Base-by-base conservation (phyloP, 1,139 yeast species). In the Yamadazyma dendronema region DNA sequence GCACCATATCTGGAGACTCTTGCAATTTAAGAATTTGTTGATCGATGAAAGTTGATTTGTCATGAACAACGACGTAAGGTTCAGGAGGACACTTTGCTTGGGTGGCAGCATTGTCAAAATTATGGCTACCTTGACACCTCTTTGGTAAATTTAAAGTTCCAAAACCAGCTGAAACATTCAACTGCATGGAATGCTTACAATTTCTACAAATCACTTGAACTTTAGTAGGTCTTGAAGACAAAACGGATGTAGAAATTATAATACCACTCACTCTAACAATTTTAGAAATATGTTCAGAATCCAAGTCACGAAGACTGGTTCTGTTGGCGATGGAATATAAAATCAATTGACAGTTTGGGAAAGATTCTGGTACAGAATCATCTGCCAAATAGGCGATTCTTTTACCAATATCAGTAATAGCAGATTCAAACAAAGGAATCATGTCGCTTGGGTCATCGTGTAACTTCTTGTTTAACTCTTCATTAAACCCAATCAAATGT, bases 1-100 rank as follows among this genome's bases (percentile, higher is more conserved):
- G 99, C 1, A 92, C 97, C 84, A 87, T 85, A 59, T 92, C 98
- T 11, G 98, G 97, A 12, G 95, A 76, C 57, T 92, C 99, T 59
- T 92, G 99, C 38, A 94, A 72, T 58, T 94, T 94, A 54, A 94
- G 73, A 17, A 85, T 81, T 61, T 94, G 99, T 59, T 94, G 97
- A 61, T 94, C 98, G 40, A 92, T 84, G 57, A 90, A 94, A 13
- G 78, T 71, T 1, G 97, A 89, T 56, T 88, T 86, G 57, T 92
- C 97, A 59, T 92, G 98, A 28, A 88, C 92, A 44, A 94, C 85
- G 27, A 87, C 79, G 53, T 89, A 94, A 1, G 99, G 98, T 51
- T 92, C 96, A 14, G 82, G 76, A 3, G 95, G 95, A 63, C 97
- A 89, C 47, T 78, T 76, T 37, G 79, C 81, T 46, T 72, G 75